Percentiles rank a stretch among this genome's conserved stretches.
These are phyloP conservation scores for Myrmaecium sp. DNA, from an alignment of 2,329 filamentous ascomycete species.

Conservation along the genomic window DNA sequence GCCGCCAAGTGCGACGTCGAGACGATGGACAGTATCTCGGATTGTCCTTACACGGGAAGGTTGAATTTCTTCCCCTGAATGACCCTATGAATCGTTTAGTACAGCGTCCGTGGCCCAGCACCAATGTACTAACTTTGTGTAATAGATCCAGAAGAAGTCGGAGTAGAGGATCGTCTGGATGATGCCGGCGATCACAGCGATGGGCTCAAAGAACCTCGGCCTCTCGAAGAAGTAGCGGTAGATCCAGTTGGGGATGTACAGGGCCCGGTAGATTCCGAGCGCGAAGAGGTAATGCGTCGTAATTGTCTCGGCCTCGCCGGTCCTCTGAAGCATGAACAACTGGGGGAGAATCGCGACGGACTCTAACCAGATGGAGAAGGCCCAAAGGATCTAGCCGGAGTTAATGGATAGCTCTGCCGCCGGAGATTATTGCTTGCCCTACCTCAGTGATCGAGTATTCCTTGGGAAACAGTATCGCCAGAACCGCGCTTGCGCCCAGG, in stretches of 20 bases:
- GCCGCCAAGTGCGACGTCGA: too few species aligned
- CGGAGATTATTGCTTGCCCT: slow-evolving; percentile 3
- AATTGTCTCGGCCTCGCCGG: slow-evolving; percentile 97
- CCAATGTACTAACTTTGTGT: slow-evolving; percentile 58
- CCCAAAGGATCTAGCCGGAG: slow-evolving; percentile 62
- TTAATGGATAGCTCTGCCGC: slow-evolving; percentile 1
- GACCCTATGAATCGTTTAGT: slow-evolving; percentile 21
- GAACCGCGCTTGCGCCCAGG: slow-evolving; percentile 58
- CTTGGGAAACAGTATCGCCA: slow-evolving; percentile 74
- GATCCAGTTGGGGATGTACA: slow-evolving; percentile 99
- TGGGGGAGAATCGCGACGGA: slow-evolving; percentile 92
- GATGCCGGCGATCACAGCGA: slow-evolving; percentile 75
- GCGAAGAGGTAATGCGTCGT: slow-evolving; percentile 97
- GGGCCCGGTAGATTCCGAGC: slow-evolving; percentile 71
- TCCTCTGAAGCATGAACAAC: slow-evolving; percentile 94
- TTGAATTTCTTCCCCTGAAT: slow-evolving; percentile 38
- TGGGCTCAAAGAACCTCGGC: slow-evolving; percentile 55
- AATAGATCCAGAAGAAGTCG: slow-evolving; percentile 99
- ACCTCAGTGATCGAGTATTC: slow-evolving; percentile 60
- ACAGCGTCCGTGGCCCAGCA: not conserved
- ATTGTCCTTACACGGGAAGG: slow-evolving; percentile 34
- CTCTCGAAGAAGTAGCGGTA: slow-evolving; percentile 71
- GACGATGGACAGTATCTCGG: too few species aligned
- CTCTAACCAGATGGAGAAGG: slow-evolving; percentile 97
- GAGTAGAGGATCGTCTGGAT: slow-evolving; percentile 92